Base-by-base conservation (phyloP, 805 yeast species). In the Hanseniaspora mollemarum region DNA sequence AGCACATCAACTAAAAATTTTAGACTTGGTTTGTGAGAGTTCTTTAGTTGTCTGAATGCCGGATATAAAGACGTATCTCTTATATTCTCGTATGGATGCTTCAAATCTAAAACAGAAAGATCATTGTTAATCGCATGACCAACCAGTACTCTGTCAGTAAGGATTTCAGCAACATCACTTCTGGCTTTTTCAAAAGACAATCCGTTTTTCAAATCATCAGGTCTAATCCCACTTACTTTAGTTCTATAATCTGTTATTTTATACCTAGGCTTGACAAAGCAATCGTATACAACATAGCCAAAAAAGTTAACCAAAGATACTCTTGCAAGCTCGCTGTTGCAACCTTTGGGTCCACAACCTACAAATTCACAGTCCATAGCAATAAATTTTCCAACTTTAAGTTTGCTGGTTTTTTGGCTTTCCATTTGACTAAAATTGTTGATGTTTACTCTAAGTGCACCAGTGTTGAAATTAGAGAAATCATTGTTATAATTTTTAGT, bases 361-460 rank as follows among this genome's bases (percentile, higher is more conserved):
- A 88, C 96, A 70, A 88, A 87, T 59, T 88, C 97, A 68, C 96
- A 87, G 65, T 88, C 97, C 54, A 88, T 76, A 1, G 95, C 86
- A 1, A 87, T 54, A 57, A 75, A 87, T 58, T 75, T 82, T 1
- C 96, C 96, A 0, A 78, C 68, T 40, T 73, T 72, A 46, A 62
- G 66, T 16, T 28, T 18, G 12, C 40, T n/a, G 13, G 35, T 32
- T 13, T n/a, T 25, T 18, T 48, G 41, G 12, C 31, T 16, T 4
- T n/a, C 25, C 51, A 48, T 48, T 13, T 24, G 21, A 3, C 16
- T n/a, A n/a, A 18, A 48, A 19, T 48, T 48, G 32, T 48, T 33
- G 6, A 48, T 48, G 16, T 40, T 48, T 9, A 18, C 8, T 46
- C 39, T 46, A 16, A 18, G 2, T 5, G 18, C 4, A 6, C 19